Conservation (phyloP, 768 basidiomycete species). For the Hericium erinaceus region DNA sequence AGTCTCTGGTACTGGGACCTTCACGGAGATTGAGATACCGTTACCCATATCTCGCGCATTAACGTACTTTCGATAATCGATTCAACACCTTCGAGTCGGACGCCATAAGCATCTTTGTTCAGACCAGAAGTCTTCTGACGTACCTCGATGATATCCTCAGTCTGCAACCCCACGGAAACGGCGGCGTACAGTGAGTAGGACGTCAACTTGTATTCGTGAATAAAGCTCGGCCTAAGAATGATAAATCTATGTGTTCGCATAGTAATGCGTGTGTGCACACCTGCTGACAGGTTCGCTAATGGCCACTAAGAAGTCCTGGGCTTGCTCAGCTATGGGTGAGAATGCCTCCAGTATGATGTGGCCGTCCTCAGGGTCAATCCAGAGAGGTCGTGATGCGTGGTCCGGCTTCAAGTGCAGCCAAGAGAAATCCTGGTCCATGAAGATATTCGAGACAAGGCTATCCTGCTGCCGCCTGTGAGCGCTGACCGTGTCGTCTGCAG, state of each 20-base stretch:
- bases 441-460: slow-evolving; percentile 70
- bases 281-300: slow-evolving; percentile 98
- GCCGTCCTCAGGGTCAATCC: slow-evolving; percentile 90
- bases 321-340: slow-evolving; percentile 94
- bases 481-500: slow-evolving; percentile 32
- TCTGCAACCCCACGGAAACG: slow-evolving; percentile 95
- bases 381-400: slow-evolving; percentile 86
- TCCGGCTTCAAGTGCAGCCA: slow-evolving; percentile 84
- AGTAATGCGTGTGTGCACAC: slow-evolving; percentile 38
- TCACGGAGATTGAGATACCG: slow-evolving; percentile 7
- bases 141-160: slow-evolving; percentile 97
- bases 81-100: slow-evolving; percentile 53
- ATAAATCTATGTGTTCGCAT: slow-evolving; percentile 22
- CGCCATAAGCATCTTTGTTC: slow-evolving; percentile 24
- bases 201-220: slow-evolving; percentile 98
- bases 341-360: slow-evolving; percentile 97
- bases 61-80: slow-evolving; percentile 62
- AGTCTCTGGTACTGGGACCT: slow-evolving; percentile 88
- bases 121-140: slow-evolving; percentile 10
- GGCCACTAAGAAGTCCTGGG: slow-evolving; percentile 96
- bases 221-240: slow-evolving; percentile 75
- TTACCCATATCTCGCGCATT: neutral
- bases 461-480: slow-evolving; percentile 67
- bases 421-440: slow-evolving; percentile 79
- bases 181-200: slow-evolving; percentile 97